Base-by-base conservation (phyloP, 164 flowering plant genomes). In the Vitis rupestris region DNA sequence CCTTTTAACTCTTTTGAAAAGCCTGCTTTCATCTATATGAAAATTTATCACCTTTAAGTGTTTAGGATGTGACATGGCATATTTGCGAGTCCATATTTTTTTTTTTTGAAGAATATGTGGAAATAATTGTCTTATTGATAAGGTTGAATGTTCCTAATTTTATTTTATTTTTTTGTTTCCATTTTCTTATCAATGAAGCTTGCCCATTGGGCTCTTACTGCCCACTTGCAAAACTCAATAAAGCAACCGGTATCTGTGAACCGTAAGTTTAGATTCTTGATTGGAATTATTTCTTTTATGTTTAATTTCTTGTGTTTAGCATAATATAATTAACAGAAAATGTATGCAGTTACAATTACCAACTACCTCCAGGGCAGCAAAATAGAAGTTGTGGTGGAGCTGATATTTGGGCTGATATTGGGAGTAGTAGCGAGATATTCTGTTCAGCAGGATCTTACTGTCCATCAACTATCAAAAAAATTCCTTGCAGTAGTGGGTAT, bases 371-470 rank as follows among this genome's bases (percentile, higher is more conserved):
- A 31, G 97, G 90, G 59, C 61, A 82, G 50, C 70, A 77, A 64
- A 87, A 87, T 76, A 95, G 92, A 76, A 85, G 87, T 5, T 96
- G 99, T 73, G 98, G 99, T 8, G 97, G 90, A 76, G 98, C 97
- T 37, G 95, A 96, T 83, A 53, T 72, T 16, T 96, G 99, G 99
- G 92, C 93, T 59, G 99, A 91, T 78, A 67, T 90, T 62, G 59
- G 56, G 63, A 85, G 87, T 64, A 85, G 84, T 69, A 61, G 74
- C 37, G 94, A 91, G 78, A 68, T 93, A 51, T 96, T 93, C 83
- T 96, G 99, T 84, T 76, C 95, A 58, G 89, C 88, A 63, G 99
- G 99, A 82, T 90, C 89, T 67, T 90, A 87, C 79, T 96, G 99
- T 75, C 99, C 98, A 29, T 76, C 88, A 50, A 87, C 92, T 49